Evolutionary conservation across 2,329 filamentous ascomycete genomes (phyloP).

Genomic region (Nakataea oryzae): DNA sequence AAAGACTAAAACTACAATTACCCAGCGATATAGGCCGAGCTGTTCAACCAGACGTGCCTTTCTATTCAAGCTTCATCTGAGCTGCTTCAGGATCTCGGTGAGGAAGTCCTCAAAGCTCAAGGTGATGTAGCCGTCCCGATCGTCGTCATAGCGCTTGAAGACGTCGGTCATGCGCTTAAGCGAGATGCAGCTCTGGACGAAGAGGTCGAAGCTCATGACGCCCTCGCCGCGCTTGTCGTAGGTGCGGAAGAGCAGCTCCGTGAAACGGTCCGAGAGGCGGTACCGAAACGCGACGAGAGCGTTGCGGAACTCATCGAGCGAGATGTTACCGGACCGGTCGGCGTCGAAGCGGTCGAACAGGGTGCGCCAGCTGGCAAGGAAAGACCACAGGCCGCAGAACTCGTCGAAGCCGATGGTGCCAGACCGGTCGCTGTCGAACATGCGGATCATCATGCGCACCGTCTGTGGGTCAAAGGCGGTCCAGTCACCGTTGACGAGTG

Average conservation of each 20-base stretch:
- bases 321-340: constrained; percentile 80
- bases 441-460: constrained; percentile 97
- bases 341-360: constrained; percentile 93
- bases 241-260: constrained; percentile 74
- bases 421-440: constrained; percentile 91
- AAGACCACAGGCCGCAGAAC: constrained; percentile 94
- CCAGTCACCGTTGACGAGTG: constrained; percentile 94
- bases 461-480: constrained; percentile 86
- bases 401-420: constrained; percentile 90
- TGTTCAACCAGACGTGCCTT: background rate
- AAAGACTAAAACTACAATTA: background rate
- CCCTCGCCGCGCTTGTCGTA: constrained; percentile 71
- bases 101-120: constrained; percentile 75
- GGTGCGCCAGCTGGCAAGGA: constrained; percentile 84
- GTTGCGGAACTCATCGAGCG: constrained; percentile 75
- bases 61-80: constrained; percentile 32
- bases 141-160: constrained; percentile 97
- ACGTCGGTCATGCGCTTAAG: constrained; percentile 98
- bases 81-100: constrained; percentile 54
- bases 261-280: constrained; percentile 72
- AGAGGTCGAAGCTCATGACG: constrained; percentile 84
- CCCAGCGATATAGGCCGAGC: background rate
- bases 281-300: constrained; percentile 92
- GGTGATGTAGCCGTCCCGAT: constrained; percentile 87
- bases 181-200: constrained; percentile 94